A percentile compares a stretch with the other conserved stretches of the same genome.
Evolutionary conservation across 1,284 basidiomycete genomes (phyloP).

Genomic region (Ceratobasidium sp.): DNA sequence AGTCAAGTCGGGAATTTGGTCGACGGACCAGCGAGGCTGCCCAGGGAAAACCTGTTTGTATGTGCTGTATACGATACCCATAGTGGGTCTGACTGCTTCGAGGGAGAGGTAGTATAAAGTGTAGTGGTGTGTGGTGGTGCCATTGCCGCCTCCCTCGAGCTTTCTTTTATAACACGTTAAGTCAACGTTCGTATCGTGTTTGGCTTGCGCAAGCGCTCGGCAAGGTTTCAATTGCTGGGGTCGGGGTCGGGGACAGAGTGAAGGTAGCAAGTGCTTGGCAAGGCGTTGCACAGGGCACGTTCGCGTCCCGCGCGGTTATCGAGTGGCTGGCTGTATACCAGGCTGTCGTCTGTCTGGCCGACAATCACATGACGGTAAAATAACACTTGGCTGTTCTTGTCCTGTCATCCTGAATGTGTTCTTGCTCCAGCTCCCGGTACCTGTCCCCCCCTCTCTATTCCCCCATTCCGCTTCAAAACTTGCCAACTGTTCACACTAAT

Average conservation of each 20-base stretch:
- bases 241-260: neutral
- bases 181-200: neutral
- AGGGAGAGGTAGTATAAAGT: neutral
- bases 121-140: neutral
- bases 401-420: conserved; percentile 85
- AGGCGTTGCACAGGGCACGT: neutral
- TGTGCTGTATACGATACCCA: conserved; percentile 22
- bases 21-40: conserved; percentile 44
- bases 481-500: no score
- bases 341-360: no score
- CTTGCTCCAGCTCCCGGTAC: conserved; percentile 85
- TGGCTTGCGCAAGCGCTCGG: neutral
- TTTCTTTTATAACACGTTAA: neutral
- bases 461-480: no score
- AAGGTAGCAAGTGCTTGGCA: neutral
- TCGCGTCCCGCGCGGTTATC: neutral
- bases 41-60: conserved; percentile 47
- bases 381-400: no score
- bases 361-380: no score
- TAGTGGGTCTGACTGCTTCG: neutral
- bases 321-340: neutral
- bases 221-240: neutral
- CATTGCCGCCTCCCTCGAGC: neutral
- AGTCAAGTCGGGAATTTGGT: conserved; percentile 46
- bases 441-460: conserved; percentile 79